These are phyloP conservation scores for Helenozyma rhizophorensis DNA, from an alignment of 805 yeast genomes.

Conservation along the genomic window DNA sequence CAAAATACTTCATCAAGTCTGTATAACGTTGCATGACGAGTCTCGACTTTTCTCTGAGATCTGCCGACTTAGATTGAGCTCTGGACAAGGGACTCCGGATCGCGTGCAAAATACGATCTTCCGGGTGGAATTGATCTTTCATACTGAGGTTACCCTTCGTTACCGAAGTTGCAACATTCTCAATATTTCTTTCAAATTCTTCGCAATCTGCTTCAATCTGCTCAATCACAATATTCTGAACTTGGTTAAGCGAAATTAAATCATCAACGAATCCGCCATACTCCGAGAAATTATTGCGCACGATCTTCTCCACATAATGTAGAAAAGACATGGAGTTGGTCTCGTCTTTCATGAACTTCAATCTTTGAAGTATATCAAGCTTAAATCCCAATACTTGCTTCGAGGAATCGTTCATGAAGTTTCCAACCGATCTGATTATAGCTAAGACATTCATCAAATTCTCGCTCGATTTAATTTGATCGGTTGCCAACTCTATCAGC, in stretches of 20 bases:
- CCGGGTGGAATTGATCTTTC: conserved; percentile 73
- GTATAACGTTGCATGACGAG: conserved; percentile 63
- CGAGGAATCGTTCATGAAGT: conserved; percentile 90
- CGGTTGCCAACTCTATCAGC: conserved; percentile 68
- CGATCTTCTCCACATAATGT: conserved; percentile 85
- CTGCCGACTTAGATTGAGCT: conserved; percentile 66
- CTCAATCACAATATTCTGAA: conserved; percentile 76
- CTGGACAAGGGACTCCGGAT: conserved; percentile 66
- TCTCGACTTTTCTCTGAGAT: conserved; percentile 59
- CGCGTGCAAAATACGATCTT: conserved; percentile 61
- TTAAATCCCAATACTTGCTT: conserved; percentile 94
- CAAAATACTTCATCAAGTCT: conserved; percentile 74
- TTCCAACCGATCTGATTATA: conserved; percentile 86
- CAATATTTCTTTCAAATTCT: conserved; percentile 55
- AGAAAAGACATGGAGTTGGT: conserved; percentile 82
- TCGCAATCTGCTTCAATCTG: conserved; percentile 72
- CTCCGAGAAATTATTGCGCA: conserved; percentile 82
- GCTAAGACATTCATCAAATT: conserved; percentile 71
- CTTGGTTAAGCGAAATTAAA: conserved; percentile 50
- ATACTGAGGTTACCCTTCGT: conserved; percentile 85
- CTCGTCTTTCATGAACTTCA: conserved; percentile 87
- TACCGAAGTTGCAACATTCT: conserved; percentile 68
- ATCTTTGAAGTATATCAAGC: conserved; percentile 80
- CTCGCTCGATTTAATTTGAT: conserved; percentile 59
- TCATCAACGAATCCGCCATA: conserved; percentile 73